Base-by-base conservation (phyloP, 352 stramenopile genomes). In the Elongisporangium anandrum region DNA sequence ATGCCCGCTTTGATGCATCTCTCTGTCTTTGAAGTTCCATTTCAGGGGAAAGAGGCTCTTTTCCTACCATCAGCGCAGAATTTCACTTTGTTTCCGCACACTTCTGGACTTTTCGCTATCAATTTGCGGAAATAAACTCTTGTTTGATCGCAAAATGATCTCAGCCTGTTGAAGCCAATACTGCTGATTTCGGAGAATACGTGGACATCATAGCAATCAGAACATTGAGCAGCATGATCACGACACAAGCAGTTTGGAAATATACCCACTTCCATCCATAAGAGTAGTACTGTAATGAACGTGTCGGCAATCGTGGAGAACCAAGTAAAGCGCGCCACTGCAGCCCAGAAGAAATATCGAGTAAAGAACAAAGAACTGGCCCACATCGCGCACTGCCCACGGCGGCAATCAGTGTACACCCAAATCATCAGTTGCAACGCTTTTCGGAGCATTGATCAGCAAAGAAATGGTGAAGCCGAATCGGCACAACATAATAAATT, bases 161-260 rank as follows among this genome's bases (percentile, higher is more conserved):
- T 65, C 41, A 10, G 63, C 57, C 41, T 69, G 41, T 16, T 50
- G 50, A 34, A 61, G 57, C 48, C 61, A 47, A 4, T 41, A 55
- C 50, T 69, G 59, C 8, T 64, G 17, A 70, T 57, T 17, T 63
- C 64, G 1, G 49, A 51, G 24, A 69, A 72, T n/a, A 72, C 10
- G 61, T 73, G 20, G 63, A 56, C 69, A 77, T 74, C 69, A 74
- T 77, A 6, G 69, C 69, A 22, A 77, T 73, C 38, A 73, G 65
- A 21, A 77, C 65, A 51, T 77, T 77, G 49, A 77, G 65, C 13
- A 77, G 48, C 21, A 77, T 55, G 23, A 73, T 34, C 20, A 77
- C 64, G 6, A 54, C 66, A 13, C 38, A 56, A 17, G 45, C n/a
- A 49, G 39, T 23, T 66, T 63, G 39, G 19, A 8, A 21, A 59